Percentiles rank a stretch among this genome's conserved stretches.
These are phyloP conservation scores for Priceomyces castillae DNA, from an alignment of 805 yeast genomes.

Conservation along the genomic window DNA sequence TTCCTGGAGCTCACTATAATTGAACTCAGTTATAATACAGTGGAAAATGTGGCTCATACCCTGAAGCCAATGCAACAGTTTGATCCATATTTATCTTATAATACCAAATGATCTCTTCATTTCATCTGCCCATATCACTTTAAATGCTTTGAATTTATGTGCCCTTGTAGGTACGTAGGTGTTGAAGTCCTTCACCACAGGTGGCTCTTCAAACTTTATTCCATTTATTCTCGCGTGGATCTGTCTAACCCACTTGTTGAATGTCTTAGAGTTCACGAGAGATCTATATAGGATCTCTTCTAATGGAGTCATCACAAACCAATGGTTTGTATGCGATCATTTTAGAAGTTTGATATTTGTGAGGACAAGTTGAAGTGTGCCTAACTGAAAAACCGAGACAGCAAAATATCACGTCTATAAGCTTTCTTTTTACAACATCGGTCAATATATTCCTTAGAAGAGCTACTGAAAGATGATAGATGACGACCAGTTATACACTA, in stretches of 20 bases:
- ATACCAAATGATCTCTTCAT: constrained; percentile 54
- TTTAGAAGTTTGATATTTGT: neutral
- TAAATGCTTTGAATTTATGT: constrained; percentile 62
- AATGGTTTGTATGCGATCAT: neutral
- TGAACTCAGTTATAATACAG: too few relatives aligned
- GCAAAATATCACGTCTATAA: too few relatives aligned
- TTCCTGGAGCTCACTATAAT: too few relatives aligned
- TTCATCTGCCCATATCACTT: constrained; percentile 60
- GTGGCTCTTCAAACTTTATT: constrained; percentile 43
- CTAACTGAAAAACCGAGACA: too few relatives aligned
- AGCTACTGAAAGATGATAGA: constrained; percentile 59
- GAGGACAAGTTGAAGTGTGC: neutral
- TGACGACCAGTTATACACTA: constrained; percentile 71
- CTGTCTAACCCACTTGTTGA: constrained; percentile 59
- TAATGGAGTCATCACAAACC: constrained; percentile 21
- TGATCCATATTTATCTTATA: too few relatives aligned
- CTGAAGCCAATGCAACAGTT: too few relatives aligned
- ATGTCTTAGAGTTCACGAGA: constrained; percentile 56
- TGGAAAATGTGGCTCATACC: too few relatives aligned
- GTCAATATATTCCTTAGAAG: too few relatives aligned
- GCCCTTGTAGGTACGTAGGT: constrained; percentile 46
- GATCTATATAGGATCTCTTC: constrained; percentile 46
- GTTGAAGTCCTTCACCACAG: constrained; percentile 20
- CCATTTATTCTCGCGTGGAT: constrained; percentile 66
- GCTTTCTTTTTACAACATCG: too few relatives aligned